phyloP scores from a whole-genome alignment of 2,329 filamentous ascomycete species.

The Epichloe elymi region DNA sequence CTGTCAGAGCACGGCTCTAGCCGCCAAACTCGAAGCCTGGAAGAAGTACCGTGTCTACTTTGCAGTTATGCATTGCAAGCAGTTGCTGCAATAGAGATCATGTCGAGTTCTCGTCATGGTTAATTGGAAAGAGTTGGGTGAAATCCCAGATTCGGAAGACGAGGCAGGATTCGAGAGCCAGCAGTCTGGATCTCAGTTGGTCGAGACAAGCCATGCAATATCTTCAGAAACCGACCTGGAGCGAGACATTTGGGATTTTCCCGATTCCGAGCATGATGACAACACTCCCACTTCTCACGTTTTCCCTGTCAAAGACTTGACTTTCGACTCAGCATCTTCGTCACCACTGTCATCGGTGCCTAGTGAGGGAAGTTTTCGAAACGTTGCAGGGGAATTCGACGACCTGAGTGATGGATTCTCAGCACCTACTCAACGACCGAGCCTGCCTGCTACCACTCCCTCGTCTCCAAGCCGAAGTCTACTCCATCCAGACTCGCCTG shows the following conservation, averaged over 20 bases:
- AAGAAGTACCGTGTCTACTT: background rate
- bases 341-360: constrained; percentile 22
- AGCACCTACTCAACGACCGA: background rate
- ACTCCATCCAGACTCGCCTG: background rate
- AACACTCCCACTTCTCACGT: background rate
- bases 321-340: constrained; percentile 12
- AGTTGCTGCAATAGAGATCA: constrained; percentile 11
- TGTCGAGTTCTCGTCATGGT: constrained; percentile 24
- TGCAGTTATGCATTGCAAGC: background rate
- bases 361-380: constrained; percentile 15
- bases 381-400: background rate
- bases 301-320: background rate
- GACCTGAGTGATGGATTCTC: background rate
- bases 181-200: constrained; percentile 4
- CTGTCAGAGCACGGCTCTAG: background rate
- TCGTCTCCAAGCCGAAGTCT: background rate
- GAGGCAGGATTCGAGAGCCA: constrained; percentile 30
- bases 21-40: too few relatives aligned
- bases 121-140: constrained; percentile 36
- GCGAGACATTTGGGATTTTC: constrained; percentile 24
- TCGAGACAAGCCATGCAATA: background rate
- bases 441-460: background rate
- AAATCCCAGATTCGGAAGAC: constrained; percentile 38
- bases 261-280: constrained; percentile 17
- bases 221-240: background rate